phyloP scores from a whole-genome alignment of 306 rosid genomes.

The Begonia loranthoides region DNA sequence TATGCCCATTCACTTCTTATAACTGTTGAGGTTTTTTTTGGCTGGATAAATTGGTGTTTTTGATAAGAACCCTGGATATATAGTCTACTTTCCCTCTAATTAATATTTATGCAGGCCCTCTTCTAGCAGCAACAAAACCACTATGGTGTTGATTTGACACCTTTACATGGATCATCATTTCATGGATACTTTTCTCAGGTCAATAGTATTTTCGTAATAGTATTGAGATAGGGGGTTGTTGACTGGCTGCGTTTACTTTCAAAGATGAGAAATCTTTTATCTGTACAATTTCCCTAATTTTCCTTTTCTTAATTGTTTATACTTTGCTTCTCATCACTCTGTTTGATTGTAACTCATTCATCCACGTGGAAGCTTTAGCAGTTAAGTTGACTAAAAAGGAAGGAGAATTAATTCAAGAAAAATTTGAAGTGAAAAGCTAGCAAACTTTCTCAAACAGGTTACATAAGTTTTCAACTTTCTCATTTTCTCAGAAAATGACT shows the following conservation, averaged over 20 bases:
- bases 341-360: constrained; percentile 3
- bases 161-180: constrained; percentile 77
- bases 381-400: constrained; percentile 93
- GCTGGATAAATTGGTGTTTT: background rate
- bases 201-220: constrained; percentile 4
- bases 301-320: too few species aligned
- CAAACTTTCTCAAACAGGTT: constrained; percentile 92
- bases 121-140: constrained; percentile 97
- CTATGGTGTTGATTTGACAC: constrained; percentile 88
- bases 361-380: constrained; percentile 93
- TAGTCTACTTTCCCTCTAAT: too few species aligned
- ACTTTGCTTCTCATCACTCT: too few species aligned
- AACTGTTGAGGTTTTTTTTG: background rate
- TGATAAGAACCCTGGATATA: background rate
- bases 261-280: too few species aligned
- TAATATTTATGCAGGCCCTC: constrained; percentile 42
- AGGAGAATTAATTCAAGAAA: constrained; percentile 96
- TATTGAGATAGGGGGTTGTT: constrained; percentile 2
- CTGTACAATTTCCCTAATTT: too few species aligned
- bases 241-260: too few species aligned
- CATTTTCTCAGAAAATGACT: too few species aligned
- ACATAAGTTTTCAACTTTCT: too few species aligned
- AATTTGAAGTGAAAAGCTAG: constrained; percentile 96
- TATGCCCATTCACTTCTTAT: background rate
- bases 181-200: constrained; percentile 95